These are phyloP conservation scores for Penicillium sp. DNA, from an alignment of 2,329 filamentous ascomycete genomes.

Conservation along the genomic window DNA sequence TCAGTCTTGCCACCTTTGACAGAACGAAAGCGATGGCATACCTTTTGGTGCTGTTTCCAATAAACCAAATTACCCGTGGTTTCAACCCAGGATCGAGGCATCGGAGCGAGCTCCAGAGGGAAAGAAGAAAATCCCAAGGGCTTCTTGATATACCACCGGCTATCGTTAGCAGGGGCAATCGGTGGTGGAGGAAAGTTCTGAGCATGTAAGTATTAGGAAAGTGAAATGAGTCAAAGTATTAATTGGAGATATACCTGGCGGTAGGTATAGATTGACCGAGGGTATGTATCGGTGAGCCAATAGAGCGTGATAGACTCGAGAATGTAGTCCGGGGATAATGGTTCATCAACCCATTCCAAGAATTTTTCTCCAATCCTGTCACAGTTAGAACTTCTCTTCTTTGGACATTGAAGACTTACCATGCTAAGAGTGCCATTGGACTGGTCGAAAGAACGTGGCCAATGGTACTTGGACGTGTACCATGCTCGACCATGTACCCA, in stretches of 20 bases:
- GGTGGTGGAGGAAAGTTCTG: slow-evolving; percentile 18
- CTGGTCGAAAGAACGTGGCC: slow-evolving; percentile 31
- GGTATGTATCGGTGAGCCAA: slow-evolving; percentile 38
- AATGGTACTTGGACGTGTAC: slow-evolving; percentile 32
- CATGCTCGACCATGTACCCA: slow-evolving; percentile 29
- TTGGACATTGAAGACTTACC: slow-evolving; percentile 15
- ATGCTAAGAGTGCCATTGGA: slow-evolving; percentile 31
- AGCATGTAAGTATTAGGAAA: not conserved
- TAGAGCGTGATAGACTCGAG: slow-evolving; percentile 34
- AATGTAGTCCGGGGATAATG: slow-evolving; percentile 29
- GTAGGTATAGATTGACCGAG: slow-evolving; percentile 32
- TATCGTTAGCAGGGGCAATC: slow-evolving; percentile 14
- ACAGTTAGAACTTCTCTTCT: not conserved
- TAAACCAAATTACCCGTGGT: slow-evolving; percentile 38
- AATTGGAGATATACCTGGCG: slow-evolving; percentile 22
- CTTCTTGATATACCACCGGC: slow-evolving; percentile 36
- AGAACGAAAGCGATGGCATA: slow-evolving; percentile 10
- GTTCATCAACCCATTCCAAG: slow-evolving; percentile 34
- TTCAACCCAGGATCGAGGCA: slow-evolving; percentile 37
- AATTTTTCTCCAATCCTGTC: slow-evolving; percentile 39
- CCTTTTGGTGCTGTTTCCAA: slow-evolving; percentile 32
- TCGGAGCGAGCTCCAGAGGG: slow-evolving; percentile 38
- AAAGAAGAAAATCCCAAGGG: slow-evolving; percentile 47
- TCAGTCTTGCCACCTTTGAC: not conserved
- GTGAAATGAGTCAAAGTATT: too few species aligned